Conservation (phyloP, 1,139 yeast genomes). For the Scheffersomyces cryptocercus region DNA sequence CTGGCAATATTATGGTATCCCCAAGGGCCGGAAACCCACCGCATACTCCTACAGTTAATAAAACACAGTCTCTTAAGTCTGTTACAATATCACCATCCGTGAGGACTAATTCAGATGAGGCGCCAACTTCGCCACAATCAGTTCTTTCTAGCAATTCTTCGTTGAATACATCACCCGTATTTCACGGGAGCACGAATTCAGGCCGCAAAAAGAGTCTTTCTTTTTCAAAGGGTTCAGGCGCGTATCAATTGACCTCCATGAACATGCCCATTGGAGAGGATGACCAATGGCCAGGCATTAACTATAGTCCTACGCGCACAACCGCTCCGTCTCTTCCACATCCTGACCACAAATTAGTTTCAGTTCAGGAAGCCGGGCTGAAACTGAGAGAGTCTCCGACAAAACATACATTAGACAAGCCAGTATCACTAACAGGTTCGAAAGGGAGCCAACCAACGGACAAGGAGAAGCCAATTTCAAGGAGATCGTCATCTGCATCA, state of each 20-base stretch:
- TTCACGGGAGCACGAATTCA: slow-evolving; percentile 1
- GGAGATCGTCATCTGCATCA: slow-evolving; percentile 29
- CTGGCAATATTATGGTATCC: not conserved
- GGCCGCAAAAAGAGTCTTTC: slow-evolving; percentile 8
- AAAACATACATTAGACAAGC: no score
- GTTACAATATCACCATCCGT: slow-evolving; percentile 42
- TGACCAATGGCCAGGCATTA: slow-evolving; percentile 13
- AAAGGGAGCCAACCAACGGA: not conserved
- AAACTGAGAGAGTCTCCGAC: no score
- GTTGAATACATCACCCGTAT: slow-evolving; percentile 7
- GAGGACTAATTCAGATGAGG: slow-evolving; percentile 14
- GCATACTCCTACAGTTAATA: slow-evolving; percentile 5
- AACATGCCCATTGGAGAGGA: slow-evolving; percentile 7
- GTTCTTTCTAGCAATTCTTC: slow-evolving; percentile 13
- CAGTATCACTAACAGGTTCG: not conserved
- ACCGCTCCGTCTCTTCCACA: slow-evolving; percentile 6
- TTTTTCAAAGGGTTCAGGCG: slow-evolving; percentile 2
- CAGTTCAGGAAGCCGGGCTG: slow-evolving; percentile 8
- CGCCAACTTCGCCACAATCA: slow-evolving; percentile 21
- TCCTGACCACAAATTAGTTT: slow-evolving; percentile 8
- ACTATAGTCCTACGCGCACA: slow-evolving; percentile 9
- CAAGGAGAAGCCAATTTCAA: slow-evolving; percentile 1
- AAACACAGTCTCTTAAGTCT: slow-evolving; percentile 39
- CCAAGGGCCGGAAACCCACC: slow-evolving; percentile 2
- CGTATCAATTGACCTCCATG: not conserved